Evolutionary conservation across 257 asterid genomes (phyloP).

Genomic region (Solanum appendiculatum): DNA sequence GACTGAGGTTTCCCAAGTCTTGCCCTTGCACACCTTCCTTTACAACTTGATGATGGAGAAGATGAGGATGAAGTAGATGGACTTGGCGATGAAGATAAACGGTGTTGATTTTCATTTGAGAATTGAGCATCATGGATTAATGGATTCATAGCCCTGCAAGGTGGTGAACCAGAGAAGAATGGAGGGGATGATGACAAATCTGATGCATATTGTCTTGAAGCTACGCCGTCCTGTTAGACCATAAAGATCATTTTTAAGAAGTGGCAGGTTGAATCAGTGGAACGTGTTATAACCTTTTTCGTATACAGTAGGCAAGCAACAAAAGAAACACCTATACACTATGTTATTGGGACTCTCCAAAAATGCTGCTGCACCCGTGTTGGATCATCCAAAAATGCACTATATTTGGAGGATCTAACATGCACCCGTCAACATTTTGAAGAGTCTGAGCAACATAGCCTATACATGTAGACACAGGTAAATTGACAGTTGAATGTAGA

Average conservation of each 20-base stretch:
- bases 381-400: neutral
- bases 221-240: constrained; percentile 25
- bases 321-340: neutral
- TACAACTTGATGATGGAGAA: constrained; percentile 18
- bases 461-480: neutral
- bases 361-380: neutral
- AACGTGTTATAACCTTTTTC: neutral
- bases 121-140: constrained; percentile 29
- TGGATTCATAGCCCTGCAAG: constrained; percentile 42
- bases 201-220: constrained; percentile 12
- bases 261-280: neutral
- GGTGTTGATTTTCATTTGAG: constrained; percentile 12
- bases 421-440: neutral
- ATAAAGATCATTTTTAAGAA: neutral
- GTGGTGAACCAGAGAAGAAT: constrained; percentile 45
- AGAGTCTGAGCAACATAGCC: neutral
- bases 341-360: neutral
- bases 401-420: neutral
- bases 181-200: constrained; percentile 34
- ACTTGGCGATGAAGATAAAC: neutral
- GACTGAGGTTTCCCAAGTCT: constrained; percentile 25
- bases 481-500: neutral
- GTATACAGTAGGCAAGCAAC: neutral
- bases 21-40: constrained; percentile 6
- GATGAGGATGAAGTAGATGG: constrained; percentile 24